A percentile compares a stretch with the other conserved stretches of the same genome.
Evolutionary conservation across 2,329 filamentous ascomycete species (phyloP).

Genomic region (Penicillium sclerotiorum): DNA sequence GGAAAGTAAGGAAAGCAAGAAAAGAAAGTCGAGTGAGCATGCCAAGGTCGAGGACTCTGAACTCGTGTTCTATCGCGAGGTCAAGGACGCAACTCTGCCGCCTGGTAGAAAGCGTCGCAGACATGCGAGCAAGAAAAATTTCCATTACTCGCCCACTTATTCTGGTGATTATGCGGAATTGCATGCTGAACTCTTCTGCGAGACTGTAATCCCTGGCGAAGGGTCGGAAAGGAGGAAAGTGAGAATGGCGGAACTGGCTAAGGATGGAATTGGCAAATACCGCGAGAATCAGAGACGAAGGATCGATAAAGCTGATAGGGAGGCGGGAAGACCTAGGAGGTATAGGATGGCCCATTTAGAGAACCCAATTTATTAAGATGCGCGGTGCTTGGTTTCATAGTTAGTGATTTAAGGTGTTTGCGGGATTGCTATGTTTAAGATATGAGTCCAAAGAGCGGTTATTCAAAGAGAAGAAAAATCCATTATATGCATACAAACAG

Average conservation of each 20-base stretch:
- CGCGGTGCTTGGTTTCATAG: too few species aligned
- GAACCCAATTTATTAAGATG: too few species aligned
- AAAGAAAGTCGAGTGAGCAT: not conserved
- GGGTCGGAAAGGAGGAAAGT: not conserved
- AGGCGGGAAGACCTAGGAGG: not conserved
- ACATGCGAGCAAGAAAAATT: not conserved
- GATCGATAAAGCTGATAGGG: not conserved
- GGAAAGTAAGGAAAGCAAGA: not conserved
- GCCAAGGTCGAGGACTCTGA: not conserved
- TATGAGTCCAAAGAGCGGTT: too few species aligned
- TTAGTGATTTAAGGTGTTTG: too few species aligned
- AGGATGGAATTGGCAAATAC: not conserved
- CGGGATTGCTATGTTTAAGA: too few species aligned
- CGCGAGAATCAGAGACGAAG: not conserved
- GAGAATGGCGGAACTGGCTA: not conserved
- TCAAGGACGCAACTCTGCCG: not conserved
- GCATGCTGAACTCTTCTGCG: not conserved
- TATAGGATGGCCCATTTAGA: not conserved
- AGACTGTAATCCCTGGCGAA: not conserved
- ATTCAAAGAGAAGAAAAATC: constrained; percentile 22
- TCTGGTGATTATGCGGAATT: not conserved
- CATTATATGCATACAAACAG: constrained; percentile 41
- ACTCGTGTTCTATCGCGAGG: not conserved
- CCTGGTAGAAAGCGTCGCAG: not conserved
- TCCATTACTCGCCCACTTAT: not conserved